Percentiles rank a stretch among this genome's conserved stretches.
Evolutionary conservation across 1,139 yeast species (phyloP).

Genomic region (Candida sanyaensis): DNA sequence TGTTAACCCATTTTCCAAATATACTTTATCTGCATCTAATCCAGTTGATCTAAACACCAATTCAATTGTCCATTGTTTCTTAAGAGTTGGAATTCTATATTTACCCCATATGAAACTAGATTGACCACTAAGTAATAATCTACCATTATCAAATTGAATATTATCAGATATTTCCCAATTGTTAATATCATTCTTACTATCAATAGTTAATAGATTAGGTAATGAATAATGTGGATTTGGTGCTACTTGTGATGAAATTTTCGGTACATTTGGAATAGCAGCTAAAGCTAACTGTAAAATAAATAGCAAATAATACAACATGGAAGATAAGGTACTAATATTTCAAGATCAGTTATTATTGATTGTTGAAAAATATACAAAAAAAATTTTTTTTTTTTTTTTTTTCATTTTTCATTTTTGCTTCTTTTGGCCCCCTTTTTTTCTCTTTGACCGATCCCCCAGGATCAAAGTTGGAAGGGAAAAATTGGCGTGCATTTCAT

Average conservation of each 20-base stretch:
- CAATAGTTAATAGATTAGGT: slow-evolving; percentile 12
- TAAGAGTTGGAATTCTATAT: slow-evolving; percentile 28
- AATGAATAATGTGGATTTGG: slow-evolving; percentile 10
- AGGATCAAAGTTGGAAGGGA: too few species aligned
- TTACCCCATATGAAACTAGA: slow-evolving; percentile 50
- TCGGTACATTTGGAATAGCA: neutral
- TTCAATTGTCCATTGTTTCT: slow-evolving; percentile 59
- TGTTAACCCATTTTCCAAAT: slow-evolving; percentile 47
- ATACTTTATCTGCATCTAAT: slow-evolving; percentile 26
- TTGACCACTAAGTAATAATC: slow-evolving; percentile 39
- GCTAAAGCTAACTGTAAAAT: neutral
- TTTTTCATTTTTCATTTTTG: too few species aligned
- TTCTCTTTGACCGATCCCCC: too few species aligned
- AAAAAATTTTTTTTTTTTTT: too few species aligned
- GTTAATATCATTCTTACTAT: slow-evolving; percentile 4
- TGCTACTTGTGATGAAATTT: neutral
- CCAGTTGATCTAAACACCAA: slow-evolving; percentile 63
- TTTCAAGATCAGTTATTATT: too few species aligned
- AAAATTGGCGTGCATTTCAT: too few species aligned
- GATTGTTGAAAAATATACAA: too few species aligned
- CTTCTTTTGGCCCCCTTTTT: too few species aligned
- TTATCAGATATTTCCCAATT: slow-evolving; percentile 33
- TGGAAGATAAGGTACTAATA: too few species aligned
- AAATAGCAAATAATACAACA: neutral
- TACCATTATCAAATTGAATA: slow-evolving; percentile 37